Percentiles rank a stretch among this genome's conserved stretches.
Conservation (phyloP, 1,284 basidiomycete species). For the Ustanciosporium gigantosporum region DNA sequence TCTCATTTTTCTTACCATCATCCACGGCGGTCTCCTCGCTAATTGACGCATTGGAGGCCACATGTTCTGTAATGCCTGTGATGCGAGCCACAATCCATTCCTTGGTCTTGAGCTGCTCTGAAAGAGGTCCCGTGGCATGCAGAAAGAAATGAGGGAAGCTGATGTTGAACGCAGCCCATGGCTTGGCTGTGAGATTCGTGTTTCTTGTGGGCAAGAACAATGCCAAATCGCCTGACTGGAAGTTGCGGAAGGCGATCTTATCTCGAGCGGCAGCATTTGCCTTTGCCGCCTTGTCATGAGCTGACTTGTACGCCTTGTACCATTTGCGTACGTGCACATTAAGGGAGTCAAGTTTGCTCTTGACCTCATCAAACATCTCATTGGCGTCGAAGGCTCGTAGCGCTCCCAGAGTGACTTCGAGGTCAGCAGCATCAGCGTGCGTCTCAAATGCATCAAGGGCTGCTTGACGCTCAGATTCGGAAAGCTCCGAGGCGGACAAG, state of each 20-base stretch:
- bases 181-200: conserved; percentile 66
- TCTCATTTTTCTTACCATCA: conserved; percentile 2
- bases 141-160: conserved; percentile 97
- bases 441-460: conserved; percentile 43
- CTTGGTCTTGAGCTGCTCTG: conserved; percentile 68
- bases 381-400: conserved; percentile 71
- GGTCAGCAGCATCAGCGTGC: conserved; percentile 18
- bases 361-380: conserved; percentile 78
- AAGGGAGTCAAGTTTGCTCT: conserved; percentile 68
- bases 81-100: conserved; percentile 96
- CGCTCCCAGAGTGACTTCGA: conserved; percentile 62
- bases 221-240: conserved; percentile 71
- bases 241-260: conserved; percentile 52
- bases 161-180: conserved; percentile 63
- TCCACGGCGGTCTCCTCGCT: conserved; percentile 4
- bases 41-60: conserved; percentile 61
- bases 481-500: conserved; percentile 24
- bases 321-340: conserved; percentile 85
- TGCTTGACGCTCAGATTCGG: conserved; percentile 36
- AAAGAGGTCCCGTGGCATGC: conserved; percentile 72
- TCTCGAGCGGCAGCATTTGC: conserved; percentile 63
- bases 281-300: conserved; percentile 76
- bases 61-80: conserved; percentile 79
- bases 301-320: conserved; percentile 78
- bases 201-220: conserved; percentile 94